Base-by-base conservation (phyloP, 257 asterid genomes). In the Primulina huaijiensis region DNA sequence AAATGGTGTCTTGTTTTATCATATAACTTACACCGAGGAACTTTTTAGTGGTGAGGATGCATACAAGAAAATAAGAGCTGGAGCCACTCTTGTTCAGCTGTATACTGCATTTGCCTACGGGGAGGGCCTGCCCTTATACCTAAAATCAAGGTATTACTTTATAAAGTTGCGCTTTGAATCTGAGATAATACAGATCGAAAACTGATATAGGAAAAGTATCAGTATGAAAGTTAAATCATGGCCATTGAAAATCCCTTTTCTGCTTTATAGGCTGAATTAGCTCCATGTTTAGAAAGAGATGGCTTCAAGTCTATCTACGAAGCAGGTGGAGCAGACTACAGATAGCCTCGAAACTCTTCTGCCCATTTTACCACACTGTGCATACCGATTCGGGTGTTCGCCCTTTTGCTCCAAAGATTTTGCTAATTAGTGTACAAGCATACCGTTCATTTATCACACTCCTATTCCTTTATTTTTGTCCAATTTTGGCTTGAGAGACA, bases 61-160 rank as follows among this genome's bases (percentile, higher is more conserved):
- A 37, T 93, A 90, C 88, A 82, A 82, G 81, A 93, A 93, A 78
- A 86, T 93, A 75, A 87, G 97, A 79, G 90, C 99, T 5, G 97
- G 97, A 65, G 99, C 99, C 31, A 86, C 90, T 56, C 99, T 90
- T 58, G 89, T 93, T 74, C 96, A 93, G 92, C 92, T 91, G 20
- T 94, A 94, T 75, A 91, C 99, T 8, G 90, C 96, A 72, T 88
- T 94, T 79, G 97, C 97, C 7, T 93, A 90, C 38, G 97, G 99
- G 97, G 99, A 1, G 99, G 99, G 1, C 99, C 96, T 31, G 97
- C 99, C 30, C 96, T 94, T 72, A 88, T 94, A 71, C 99, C 99
- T 68, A 70, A 73, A 76, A 86, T 94, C 6, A 94, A 94, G 99
- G 97, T 91, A 85, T 14, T 50, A 6, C 14, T 59, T 64, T 6